Base-by-base conservation (phyloP, 441 rosid species). In the Eutrema salsugineum region DNA sequence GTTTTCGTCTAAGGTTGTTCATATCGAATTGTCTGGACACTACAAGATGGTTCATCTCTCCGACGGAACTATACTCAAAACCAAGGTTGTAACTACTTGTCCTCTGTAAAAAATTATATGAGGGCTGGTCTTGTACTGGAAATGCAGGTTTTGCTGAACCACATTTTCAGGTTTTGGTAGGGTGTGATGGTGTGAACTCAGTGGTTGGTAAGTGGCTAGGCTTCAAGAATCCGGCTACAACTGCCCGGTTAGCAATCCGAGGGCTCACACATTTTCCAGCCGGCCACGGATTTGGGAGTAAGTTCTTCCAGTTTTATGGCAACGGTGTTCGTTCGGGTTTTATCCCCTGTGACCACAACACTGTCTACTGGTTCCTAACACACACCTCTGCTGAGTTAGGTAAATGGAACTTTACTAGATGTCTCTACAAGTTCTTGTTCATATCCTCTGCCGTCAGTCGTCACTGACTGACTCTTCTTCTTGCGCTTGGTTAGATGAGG, bases 131-230 rank as follows among this genome's bases (percentile, higher is more conserved):
- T 38, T 19, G 50, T 19, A 10, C 35, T 32, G 14, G 22, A 73
- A 84, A 87, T 56, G 11, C 11, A 10, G 12, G 24, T 11, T 36
- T 47, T 73, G n/a, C 51, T 73, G 46, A 66, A 66, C 38, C 72
- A 50, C 55, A 53, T 51, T 5, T 51, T 5, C 73, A 75, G 78
- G 86, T 83, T 30, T 77, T 89, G 78, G 77, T 93, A 43, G 96
- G 96, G 69, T 83, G 96, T 60, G 98, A 93, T 59, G 96, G 97
- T 36, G 87, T 89, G 67, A 86, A 89, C 59, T 91, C 98, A 1
- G 72, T 78, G 57, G 87, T 87, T 71, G 83, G 90, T 2, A 88
- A 83, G 57, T 91, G 88, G 91, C 70, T 93, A 5, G 90, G 91
- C 6, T 85, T 93, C 65, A 79, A 81, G 76, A 78, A 65, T 6